phyloP scores from a whole-genome alignment of 768 basidiomycete genomes.

The Kwoniella sp. region DNA sequence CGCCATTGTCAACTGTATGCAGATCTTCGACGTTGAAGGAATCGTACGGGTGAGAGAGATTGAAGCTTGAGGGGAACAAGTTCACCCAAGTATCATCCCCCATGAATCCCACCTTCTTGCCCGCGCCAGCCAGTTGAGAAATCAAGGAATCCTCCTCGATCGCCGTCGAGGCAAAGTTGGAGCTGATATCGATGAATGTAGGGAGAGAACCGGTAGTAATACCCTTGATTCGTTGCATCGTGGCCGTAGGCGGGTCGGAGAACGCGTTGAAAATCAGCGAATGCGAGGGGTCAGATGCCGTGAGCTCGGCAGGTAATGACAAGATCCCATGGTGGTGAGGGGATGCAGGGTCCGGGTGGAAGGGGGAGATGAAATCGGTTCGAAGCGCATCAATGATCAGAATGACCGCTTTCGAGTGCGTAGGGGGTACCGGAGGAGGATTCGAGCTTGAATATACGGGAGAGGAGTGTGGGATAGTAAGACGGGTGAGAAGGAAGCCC shows the following conservation, averaged over 20 bases:
- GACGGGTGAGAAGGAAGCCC: slow-evolving; percentile 83
- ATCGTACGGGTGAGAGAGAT: slow-evolving; percentile 82
- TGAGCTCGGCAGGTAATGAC: slow-evolving; percentile 74
- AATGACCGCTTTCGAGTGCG: slow-evolving; percentile 77
- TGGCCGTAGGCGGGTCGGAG: slow-evolving; percentile 92
- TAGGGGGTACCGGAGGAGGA: slow-evolving; percentile 61
- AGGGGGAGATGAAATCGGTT: slow-evolving; percentile 84
- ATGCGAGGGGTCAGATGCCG: slow-evolving; percentile 65
- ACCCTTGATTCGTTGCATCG: slow-evolving; percentile 91
- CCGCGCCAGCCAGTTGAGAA: slow-evolving; percentile 64
- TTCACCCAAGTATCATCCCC: slow-evolving; percentile 97
- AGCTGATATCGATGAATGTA: slow-evolving; percentile 91
- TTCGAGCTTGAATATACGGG: slow-evolving; percentile 49
- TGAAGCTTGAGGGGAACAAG: slow-evolving; percentile 79
- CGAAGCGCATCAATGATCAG: slow-evolving; percentile 90
- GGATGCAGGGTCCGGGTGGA: slow-evolving; percentile 39
- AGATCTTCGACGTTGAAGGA: slow-evolving; percentile 99
- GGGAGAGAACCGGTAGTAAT: slow-evolving; percentile 93
- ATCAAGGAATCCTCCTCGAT: slow-evolving; percentile 87
- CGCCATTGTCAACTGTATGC: slow-evolving; percentile 91
- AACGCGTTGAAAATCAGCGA: slow-evolving; percentile 87
- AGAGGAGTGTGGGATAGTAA: slow-evolving; percentile 67
- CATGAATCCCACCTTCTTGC: slow-evolving; percentile 76
- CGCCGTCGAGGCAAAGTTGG: slow-evolving; percentile 83
- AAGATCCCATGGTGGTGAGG: slow-evolving; percentile 80